Evolutionary conservation across 306 rosid species (phyloP), one percentile per base, ranked within the genome.

Genomic region (Aeschynomene evenia): DNA sequence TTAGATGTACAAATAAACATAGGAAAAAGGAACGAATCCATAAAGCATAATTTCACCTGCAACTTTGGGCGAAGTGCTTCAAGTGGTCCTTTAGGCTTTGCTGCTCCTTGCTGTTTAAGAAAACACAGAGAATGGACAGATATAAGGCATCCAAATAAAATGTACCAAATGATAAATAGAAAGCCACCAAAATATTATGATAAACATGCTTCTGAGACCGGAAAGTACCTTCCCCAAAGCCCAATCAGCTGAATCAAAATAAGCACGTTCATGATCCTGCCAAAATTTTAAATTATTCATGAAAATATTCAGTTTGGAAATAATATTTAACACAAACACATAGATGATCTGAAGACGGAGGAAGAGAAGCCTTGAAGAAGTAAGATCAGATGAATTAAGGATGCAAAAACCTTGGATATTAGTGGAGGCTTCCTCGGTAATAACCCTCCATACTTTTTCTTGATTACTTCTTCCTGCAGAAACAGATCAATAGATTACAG

Each of bases 231-330:
- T 92, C 64, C 98, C 96, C 77, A 92, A 73, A 66, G 98, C 99
- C 99, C 99, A 94, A 78, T 94, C 99, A 26, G 99, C 99, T 68
- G 99, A 94, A 80, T 94, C 95, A 76, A 94, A 94, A 79, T 56
- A 94, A 46, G 99, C 99, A 18, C 97, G 97, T 78, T 94, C 99
- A 62, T 94, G 99, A 75, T 94, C 99, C 99, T 94, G 82, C 45
- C 54, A 83, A 61, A 82, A 80, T 37, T 23, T 57, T 18, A 15
- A 66, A 29, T 70, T 39, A 40, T 62, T 72, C 72, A 62, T 19
- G 29, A 66, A 67, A 64, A 50, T 68, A 53, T 56, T 65, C 60
- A 58, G 61, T 24, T 50, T 70, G 11, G 14, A 66, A 53, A 50
- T 40, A 46, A 36, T 16, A 59, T 50, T 64, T 70, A 36, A 42